Evolutionary conservation across 208 protist species (phyloP), one percentile per base, ranked within the genome.

Genomic region (Vickermania ingenoplastis): DNA sequence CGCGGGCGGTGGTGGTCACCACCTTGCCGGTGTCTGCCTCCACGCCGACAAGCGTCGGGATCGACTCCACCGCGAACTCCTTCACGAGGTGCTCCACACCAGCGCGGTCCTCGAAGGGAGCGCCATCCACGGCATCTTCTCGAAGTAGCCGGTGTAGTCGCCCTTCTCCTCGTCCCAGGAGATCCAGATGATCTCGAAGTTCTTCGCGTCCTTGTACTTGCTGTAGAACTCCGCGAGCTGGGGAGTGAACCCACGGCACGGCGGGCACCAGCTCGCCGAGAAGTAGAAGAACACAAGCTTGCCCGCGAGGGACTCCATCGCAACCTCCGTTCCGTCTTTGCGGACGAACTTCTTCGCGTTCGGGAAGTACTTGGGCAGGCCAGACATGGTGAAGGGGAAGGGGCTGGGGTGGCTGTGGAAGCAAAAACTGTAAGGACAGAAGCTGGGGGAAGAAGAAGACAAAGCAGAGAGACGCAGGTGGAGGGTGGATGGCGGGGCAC

Each of bases 221-320:
- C 87, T 67, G 67, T 97, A 96, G 60, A 92, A 89, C 28, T 91
- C 83, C 25, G 66, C 63, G 11, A 97, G 83, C 56, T 76, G 61
- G 21, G 92, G 92, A 1, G 92, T 97, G 75, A 96, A 96, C 51
- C 68, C 74, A 55, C 89, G 81, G 84, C 92, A 97, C 28, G 92
- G 92, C n/a, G 90, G 90, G 80, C 92, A 97, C 92, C 92, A 97
- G 63, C 89, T 91, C 28, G 92, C 92, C 27, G 79, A 87, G 69
- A 95, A 97, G 74, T 97, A 97, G 65, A 93, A 80, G 53, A 90
- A 84, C 0, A 90, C 73, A 0, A 67, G 73, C 70, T 93, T 87
- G 2, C 75, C 77, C 26, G 77, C 57, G 50, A 90, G 59, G 28
- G 64, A 57, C 4, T 55, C 23, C 1, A 71, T 55, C 2, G 62